Conservation (phyloP, 805 yeast species). For the Metschnikowia chrysomelidarum region DNA sequence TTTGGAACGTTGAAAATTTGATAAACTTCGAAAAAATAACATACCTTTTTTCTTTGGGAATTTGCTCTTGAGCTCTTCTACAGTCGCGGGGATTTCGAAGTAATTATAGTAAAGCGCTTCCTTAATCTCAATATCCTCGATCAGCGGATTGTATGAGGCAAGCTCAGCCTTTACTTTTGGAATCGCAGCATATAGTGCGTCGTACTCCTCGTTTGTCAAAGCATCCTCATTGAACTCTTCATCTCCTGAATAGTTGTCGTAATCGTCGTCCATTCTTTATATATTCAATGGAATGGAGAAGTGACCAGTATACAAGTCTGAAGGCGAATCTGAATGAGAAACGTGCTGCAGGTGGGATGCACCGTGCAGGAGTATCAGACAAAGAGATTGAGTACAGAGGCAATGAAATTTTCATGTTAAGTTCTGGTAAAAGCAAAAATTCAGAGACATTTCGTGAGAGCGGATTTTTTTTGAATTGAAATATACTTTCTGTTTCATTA, state of each 20-base stretch:
- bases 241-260: constrained; percentile 25
- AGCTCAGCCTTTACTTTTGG: constrained; percentile 42
- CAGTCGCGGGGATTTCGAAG: constrained; percentile 50
- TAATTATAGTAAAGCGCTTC: constrained; percentile 61
- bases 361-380: background rate
- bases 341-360: too few species aligned
- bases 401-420: too few species aligned
- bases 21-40: constrained; percentile 23
- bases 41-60: constrained; percentile 43
- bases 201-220: constrained; percentile 40
- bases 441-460: too few species aligned
- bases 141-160: constrained; percentile 39
- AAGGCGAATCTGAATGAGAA: too few species aligned
- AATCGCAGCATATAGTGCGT: constrained; percentile 40
- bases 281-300: too few species aligned
- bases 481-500: too few species aligned
- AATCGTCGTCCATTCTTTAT: constrained; percentile 22
- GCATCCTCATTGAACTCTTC: constrained; percentile 39
- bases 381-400: too few species aligned
- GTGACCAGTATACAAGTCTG: too few species aligned
- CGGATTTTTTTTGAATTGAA: too few species aligned
- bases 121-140: constrained; percentile 51
- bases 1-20: constrained; percentile 4
- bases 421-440: too few species aligned
- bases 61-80: constrained; percentile 43